Percentiles rank a stretch among this genome's conserved stretches.
These are phyloP conservation scores for Exophiala oligosperma DNA, from an alignment of 2,329 filamentous ascomycete species.

Conservation along the genomic window DNA sequence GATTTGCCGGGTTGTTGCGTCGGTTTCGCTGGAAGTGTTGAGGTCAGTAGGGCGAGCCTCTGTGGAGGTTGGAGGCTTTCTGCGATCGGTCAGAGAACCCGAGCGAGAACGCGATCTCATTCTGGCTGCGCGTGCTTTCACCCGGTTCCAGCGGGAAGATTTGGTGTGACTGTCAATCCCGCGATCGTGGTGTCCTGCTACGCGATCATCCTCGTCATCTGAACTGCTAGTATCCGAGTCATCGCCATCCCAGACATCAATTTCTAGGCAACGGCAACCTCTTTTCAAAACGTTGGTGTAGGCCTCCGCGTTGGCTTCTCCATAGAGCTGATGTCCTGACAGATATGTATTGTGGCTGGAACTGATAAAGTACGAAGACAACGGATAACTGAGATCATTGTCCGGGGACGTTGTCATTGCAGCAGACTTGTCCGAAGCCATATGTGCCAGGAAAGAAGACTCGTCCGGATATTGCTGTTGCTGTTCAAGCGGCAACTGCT, in stretches of 20 bases:
- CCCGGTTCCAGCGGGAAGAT: conserved; percentile 22
- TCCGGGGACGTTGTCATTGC: conserved; percentile 48
- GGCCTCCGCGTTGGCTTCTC: conserved; percentile 72
- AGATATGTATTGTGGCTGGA: conserved; percentile 95
- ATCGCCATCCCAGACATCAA: conserved; percentile 88
- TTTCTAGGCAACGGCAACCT: conserved; percentile 88
- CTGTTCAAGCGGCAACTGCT: conserved; percentile 30
- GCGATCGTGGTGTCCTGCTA: neutral
- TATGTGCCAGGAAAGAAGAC: conserved; percentile 43
- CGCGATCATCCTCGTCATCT: conserved; percentile 25
- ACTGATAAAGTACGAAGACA: conserved; percentile 90
- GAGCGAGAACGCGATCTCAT: conserved; percentile 25
- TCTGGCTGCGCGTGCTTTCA: conserved; percentile 26
- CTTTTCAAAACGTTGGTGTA: conserved; percentile 75
- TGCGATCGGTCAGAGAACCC: conserved; percentile 2
- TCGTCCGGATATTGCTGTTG: conserved; percentile 14
- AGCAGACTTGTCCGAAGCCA: conserved; percentile 45
- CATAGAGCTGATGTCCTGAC: conserved; percentile 79
- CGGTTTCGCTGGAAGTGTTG: neutral
- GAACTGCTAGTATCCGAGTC: conserved; percentile 37
- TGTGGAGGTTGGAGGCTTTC: neutral
- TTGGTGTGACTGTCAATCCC: conserved; percentile 14
- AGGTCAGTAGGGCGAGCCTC: neutral
- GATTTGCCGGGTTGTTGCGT: neutral
- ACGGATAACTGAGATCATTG: conserved; percentile 64